Evolutionary conservation across 1,284 basidiomycete genomes (phyloP).

Genomic region (Heterobasidion irregulare): DNA sequence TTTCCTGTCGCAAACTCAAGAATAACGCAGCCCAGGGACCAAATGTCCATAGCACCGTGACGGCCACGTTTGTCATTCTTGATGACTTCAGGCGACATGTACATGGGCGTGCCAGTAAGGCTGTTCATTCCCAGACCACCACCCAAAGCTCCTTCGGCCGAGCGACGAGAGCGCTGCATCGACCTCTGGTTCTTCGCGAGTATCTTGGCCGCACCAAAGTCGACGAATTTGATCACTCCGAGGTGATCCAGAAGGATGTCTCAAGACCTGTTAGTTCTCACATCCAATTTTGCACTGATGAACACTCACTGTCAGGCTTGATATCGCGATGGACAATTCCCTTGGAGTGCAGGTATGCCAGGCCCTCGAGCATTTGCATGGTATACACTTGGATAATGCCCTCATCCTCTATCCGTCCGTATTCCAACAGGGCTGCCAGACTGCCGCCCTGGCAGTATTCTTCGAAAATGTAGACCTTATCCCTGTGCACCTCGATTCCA

Average conservation of each 20-base stretch:
- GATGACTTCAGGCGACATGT: slow-evolving; percentile 99
- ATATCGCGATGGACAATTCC: slow-evolving; percentile 96
- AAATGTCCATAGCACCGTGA: slow-evolving; percentile 97
- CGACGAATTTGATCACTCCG: slow-evolving; percentile 95
- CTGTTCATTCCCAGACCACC: slow-evolving; percentile 61
- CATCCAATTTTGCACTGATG: not conserved
- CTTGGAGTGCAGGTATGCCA: slow-evolving; percentile 90
- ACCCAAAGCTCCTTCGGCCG: slow-evolving; percentile 21
- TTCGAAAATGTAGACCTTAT: slow-evolving; percentile 99
- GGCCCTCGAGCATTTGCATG: slow-evolving; percentile 93
- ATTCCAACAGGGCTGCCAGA: slow-evolving; percentile 83
- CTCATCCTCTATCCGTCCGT: slow-evolving; percentile 96
- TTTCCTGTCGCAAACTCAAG: slow-evolving; percentile 94
- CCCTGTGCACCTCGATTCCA: slow-evolving; percentile 97
- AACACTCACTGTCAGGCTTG: slow-evolving; percentile 90
- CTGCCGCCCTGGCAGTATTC: slow-evolving; percentile 98
- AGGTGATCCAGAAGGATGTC: slow-evolving; percentile 93
- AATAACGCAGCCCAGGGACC: slow-evolving; percentile 95
- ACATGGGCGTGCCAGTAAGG: slow-evolving; percentile 98
- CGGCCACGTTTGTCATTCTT: slow-evolving; percentile 83
- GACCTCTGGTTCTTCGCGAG: slow-evolving; percentile 91
- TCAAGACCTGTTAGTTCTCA: slow-evolving; percentile 21
- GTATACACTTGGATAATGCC: slow-evolving; percentile 94
- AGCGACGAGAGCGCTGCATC: slow-evolving; percentile 65
- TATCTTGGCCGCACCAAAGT: slow-evolving; percentile 98